Percentiles rank a stretch among this genome's conserved stretches.
Conservation (phyloP, 164 flowering plant species). For the Akebia trifoliata region DNA sequence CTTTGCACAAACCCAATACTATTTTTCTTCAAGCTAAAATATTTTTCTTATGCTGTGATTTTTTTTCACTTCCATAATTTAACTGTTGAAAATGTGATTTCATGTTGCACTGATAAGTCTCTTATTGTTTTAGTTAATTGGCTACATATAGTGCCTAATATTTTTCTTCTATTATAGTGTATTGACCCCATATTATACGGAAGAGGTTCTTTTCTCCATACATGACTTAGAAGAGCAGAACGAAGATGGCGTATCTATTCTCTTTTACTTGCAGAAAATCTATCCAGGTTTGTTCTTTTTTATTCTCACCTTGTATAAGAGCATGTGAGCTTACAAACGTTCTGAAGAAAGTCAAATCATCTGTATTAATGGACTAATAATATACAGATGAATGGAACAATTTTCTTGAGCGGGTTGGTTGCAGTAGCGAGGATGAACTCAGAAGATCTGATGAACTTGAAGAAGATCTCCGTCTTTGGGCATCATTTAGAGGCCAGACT, state of each 20-base stretch:
- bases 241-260: conserved; percentile 96
- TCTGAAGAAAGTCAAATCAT: neutral
- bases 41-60: too few species aligned
- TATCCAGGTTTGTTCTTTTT: conserved; percentile 63
- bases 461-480: conserved; percentile 88
- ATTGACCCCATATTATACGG: conserved; percentile 86
- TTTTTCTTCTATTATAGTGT: conserved; percentile 43
- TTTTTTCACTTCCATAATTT: too few species aligned
- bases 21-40: too few species aligned
- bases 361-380: neutral
- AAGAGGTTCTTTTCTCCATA: conserved; percentile 88
- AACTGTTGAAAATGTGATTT: too few species aligned
- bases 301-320: neutral
- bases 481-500: conserved; percentile 95
- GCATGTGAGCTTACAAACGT: neutral
- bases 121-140: neutral
- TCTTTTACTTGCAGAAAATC: conserved; percentile 93
- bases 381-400: conserved; percentile 87
- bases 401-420: conserved; percentile 65
- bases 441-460: conserved; percentile 44
- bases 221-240: conserved; percentile 58
- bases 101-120: neutral
- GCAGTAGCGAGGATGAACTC: conserved; percentile 62
- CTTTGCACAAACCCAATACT: too few species aligned
- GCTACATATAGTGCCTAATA: too few species aligned